Percentiles rank a stretch among this genome's conserved stretches.
Conservation (phyloP, 805 yeast species). For the Brettanomyces custersianus region DNA sequence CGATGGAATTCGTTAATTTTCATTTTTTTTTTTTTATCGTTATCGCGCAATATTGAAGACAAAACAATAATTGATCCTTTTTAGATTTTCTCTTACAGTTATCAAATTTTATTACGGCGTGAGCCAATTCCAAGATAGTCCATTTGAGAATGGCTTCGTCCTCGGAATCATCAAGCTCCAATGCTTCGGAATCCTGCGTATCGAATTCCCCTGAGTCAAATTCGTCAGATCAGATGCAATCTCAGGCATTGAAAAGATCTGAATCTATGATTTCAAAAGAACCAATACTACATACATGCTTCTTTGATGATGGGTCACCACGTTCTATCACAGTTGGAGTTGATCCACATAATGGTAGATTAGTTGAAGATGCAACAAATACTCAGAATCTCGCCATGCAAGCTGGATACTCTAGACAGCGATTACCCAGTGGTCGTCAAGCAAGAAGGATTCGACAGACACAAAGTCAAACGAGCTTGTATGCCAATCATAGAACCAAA, state of each 20-base stretch:
- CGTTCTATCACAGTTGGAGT: conserved; percentile 13
- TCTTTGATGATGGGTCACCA: conserved; percentile 14
- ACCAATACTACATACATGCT: conserved; percentile 18
- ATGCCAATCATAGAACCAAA: not conserved
- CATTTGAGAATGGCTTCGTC: too few relatives aligned
- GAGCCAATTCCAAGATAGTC: too few relatives aligned
- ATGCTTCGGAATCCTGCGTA: not conserved
- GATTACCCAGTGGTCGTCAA: not conserved
- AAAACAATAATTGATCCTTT: too few relatives aligned
- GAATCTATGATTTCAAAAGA: conserved; percentile 13
- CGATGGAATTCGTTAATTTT: too few relatives aligned
- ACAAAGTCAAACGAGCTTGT: not conserved
- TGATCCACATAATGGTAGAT: conserved; percentile 9
- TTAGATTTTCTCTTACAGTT: too few relatives aligned
- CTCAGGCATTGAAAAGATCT: conserved; percentile 1
- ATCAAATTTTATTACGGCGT: too few relatives aligned
- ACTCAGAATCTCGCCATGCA: not conserved
- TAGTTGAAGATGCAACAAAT: conserved; percentile 3
- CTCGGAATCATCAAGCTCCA: not conserved
- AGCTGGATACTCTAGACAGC: conserved; percentile 2
- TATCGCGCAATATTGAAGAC: too few relatives aligned
- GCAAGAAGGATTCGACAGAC: not conserved
- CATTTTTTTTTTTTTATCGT: too few relatives aligned
- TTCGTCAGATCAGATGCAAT: not conserved
- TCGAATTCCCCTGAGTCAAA: conserved; percentile 1